Conservation (phyloP, 1,284 basidiomycete genomes). For the Cryptococcus sp. region DNA sequence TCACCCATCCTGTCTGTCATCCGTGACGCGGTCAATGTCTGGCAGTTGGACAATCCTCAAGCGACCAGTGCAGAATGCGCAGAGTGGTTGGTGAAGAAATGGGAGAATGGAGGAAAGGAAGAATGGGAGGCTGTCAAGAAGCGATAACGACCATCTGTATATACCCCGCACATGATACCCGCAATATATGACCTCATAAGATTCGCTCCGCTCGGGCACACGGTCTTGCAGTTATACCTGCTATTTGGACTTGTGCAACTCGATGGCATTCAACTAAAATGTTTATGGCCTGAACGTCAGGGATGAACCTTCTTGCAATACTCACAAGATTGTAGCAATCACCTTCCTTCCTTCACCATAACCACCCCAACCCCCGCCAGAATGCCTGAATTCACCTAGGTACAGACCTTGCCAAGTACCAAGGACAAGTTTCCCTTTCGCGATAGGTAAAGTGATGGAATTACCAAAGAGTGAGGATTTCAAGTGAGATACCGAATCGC, state of each 20-base stretch:
- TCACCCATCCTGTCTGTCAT: slow-evolving; percentile 67
- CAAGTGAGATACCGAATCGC: slow-evolving; percentile 71
- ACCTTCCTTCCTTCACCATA: slow-evolving; percentile 38
- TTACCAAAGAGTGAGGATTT: slow-evolving; percentile 80
- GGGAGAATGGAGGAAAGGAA: slow-evolving; percentile 24
- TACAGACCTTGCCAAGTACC: slow-evolving; percentile 80
- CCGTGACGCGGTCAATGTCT: slow-evolving; percentile 64
- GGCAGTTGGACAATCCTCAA: slow-evolving; percentile 73
- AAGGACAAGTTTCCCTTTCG: slow-evolving; percentile 70
- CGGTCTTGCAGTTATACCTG: too few relatives aligned
- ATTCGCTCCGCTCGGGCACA: too few relatives aligned
- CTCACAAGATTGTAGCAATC: slow-evolving; percentile 41
- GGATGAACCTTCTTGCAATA: not conserved
- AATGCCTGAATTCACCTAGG: slow-evolving; percentile 37
- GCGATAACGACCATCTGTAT: not conserved
- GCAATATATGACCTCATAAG: not conserved
- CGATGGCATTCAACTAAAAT: too few relatives aligned
- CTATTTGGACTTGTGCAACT: too few relatives aligned
- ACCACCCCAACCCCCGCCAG: slow-evolving; percentile 40
- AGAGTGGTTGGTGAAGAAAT: slow-evolving; percentile 57
- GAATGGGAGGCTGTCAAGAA: not conserved
- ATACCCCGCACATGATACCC: not conserved
- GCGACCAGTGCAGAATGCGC: slow-evolving; percentile 63
- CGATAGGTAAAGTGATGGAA: slow-evolving; percentile 78
- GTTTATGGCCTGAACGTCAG: too few relatives aligned